phyloP scores from a whole-genome alignment of 345 rosid species.

The Populus tremula region DNA sequence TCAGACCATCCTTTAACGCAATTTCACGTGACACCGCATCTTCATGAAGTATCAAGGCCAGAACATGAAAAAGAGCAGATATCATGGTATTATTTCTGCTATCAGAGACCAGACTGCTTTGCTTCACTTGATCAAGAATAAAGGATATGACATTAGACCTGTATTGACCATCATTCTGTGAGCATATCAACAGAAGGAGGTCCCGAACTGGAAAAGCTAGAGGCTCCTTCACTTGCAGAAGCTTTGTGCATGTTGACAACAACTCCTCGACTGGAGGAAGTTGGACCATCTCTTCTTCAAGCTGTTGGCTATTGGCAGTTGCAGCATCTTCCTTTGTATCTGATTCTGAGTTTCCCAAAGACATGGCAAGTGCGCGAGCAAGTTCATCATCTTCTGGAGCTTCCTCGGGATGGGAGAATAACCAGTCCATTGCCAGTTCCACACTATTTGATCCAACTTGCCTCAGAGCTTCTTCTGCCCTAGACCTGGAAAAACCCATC shows the following conservation, averaged over 20 bases:
- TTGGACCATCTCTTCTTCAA: conserved; percentile 75
- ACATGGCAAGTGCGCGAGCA: conserved; percentile 97
- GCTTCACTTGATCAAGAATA: conserved; percentile 68
- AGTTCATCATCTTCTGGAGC: conserved; percentile 92
- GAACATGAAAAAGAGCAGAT: conserved; percentile 76
- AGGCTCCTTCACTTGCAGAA: conserved; percentile 86
- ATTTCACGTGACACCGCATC: conserved; percentile 82
- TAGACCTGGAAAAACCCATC: conserved; percentile 92
- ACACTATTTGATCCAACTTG: conserved; percentile 91
- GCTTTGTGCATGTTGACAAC: conserved; percentile 76
- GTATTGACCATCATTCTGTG: conserved; percentile 80
- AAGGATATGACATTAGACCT: conserved; percentile 73
- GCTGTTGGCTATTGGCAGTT: conserved; percentile 39
- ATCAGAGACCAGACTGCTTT: conserved; percentile 51
- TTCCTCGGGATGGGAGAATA: conserved; percentile 92
- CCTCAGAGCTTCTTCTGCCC: conserved; percentile 96
- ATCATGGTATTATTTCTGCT: conserved; percentile 48
- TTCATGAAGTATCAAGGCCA: conserved; percentile 88
- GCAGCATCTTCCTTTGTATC: conserved; percentile 62
- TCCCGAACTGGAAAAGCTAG: conserved; percentile 88
- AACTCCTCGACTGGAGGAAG: conserved; percentile 89
- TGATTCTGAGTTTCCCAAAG: conserved; percentile 83
- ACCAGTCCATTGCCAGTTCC: conserved; percentile 98
- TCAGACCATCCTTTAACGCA: conserved; percentile 67
- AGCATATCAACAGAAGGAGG: conserved; percentile 77